Evolutionary conservation across 495 filamentous ascomycete species (phyloP).

Genomic region (Cercophora newfieldiana): DNA sequence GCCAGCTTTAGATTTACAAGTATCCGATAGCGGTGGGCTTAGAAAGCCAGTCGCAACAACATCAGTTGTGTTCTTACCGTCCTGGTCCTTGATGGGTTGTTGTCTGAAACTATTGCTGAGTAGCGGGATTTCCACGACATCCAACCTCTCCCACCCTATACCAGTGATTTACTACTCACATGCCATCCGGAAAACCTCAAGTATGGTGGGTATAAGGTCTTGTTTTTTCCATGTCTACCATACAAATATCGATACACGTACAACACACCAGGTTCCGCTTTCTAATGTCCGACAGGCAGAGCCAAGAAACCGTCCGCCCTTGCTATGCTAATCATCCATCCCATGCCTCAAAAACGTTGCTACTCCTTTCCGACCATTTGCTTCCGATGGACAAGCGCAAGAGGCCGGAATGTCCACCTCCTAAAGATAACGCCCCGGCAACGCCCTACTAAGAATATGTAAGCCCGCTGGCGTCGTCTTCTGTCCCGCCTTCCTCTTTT

Average conservation of each 20-base stretch:
- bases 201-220: slow-evolving; percentile 4
- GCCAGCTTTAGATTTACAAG: too few species aligned
- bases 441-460: not conserved
- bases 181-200: not conserved
- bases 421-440: not conserved
- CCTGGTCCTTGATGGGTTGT: too few species aligned
- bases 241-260: not conserved
- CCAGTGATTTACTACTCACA: not conserved
- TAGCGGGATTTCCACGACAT: too few species aligned
- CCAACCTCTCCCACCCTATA: not conserved
- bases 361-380: not conserved
- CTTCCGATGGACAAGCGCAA: not conserved
- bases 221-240: not conserved
- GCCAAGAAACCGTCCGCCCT: not conserved
- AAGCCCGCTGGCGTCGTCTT: not conserved
- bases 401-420: not conserved
- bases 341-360: not conserved
- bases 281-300: not conserved
- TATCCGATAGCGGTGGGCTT: too few species aligned
- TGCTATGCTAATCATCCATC: not conserved
- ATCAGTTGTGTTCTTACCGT: too few species aligned
- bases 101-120: too few species aligned
- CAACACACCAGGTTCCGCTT: not conserved
- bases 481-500: not conserved
- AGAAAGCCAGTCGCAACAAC: too few species aligned